phyloP scores from a whole-genome alignment of 129 eudicot species.

The Cynara cardunculus region DNA sequence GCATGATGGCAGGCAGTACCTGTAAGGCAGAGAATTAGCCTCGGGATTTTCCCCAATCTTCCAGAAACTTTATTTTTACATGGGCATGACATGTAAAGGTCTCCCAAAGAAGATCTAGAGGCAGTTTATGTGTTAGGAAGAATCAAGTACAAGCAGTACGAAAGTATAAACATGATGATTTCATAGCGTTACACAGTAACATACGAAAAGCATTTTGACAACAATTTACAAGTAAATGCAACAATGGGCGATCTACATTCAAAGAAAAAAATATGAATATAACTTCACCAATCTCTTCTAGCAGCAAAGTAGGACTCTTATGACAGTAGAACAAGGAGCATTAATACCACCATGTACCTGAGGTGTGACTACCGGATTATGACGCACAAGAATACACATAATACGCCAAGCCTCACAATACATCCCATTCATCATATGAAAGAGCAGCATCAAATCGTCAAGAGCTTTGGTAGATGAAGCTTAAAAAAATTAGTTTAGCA shows the following conservation, averaged over 20 bases:
- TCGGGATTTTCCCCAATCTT: background rate
- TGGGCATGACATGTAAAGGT: background rate
- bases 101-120: background rate
- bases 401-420: constrained; percentile 30
- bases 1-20: background rate
- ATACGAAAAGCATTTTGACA: background rate
- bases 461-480: constrained; percentile 50
- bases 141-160: background rate
- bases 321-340: constrained; percentile 22
- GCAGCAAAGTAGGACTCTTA: constrained; percentile 19
- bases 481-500: constrained; percentile 19
- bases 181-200: constrained; percentile 1
- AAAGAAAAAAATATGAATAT: background rate
- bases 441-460: constrained; percentile 30
- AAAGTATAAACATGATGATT: background rate
- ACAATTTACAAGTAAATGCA: constrained; percentile 10
- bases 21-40: background rate
- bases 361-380: constrained; percentile 11
- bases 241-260: constrained; percentile 19
- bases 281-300: constrained; percentile 24
- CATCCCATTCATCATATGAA: constrained; percentile 29
- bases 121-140: constrained; percentile 1
- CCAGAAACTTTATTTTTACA: background rate
- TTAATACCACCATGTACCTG: constrained; percentile 33
- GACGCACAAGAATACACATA: constrained; percentile 24